Evolutionary conservation across 352 stramenopile species (phyloP), one percentile per base, ranked within the genome.

Genomic region (Phytophthora sp.): DNA sequence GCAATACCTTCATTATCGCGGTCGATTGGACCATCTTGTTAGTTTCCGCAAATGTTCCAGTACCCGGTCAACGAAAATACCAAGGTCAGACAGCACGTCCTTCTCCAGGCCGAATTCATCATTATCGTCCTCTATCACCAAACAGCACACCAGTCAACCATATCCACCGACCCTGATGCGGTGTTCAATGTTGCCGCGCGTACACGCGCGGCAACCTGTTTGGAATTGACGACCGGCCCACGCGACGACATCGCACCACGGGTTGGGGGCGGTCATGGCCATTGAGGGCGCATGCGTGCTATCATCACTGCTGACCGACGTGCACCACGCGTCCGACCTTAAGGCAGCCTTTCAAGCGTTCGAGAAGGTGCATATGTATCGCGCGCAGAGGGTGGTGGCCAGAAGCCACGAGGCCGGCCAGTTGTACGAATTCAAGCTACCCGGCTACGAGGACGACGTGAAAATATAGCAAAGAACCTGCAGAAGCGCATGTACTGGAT

Each of bases 401-500:
- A 59, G 21, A 50, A 74, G 69, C 29, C 46, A 77, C 50, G 64
- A 77, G 47, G 69, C 69, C 1, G 69, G 69, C 20, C 41, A 73
- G 41, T 35, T 77, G 8, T 77, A 75, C 39, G 67, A 75, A 36
- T 69, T 71, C n/a, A 62, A 75, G 51, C 44, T 75, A 12, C 67
- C 62, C 20, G 62, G 58, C 13, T 58, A 58, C 44, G 55, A 68
- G 41, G 69, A 77, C 42, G 59, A 77, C 64, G 42, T 66, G 26
- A 21, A 70, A 77, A 64, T 29, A 77, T 77, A 38, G 58, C 49
- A 21, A 35, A 71, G 31, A 68, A 64, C 49, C 33, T 77, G 47
- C 69, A 77, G 58, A 57, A 67, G 49, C 64, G 69, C 33, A 73
- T 73, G 69, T 54, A 31, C n/a, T 76, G 63, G 69, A 73, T 76